Evolutionary conservation across 352 stramenopile species (phyloP), one percentile per base, ranked within the genome.

Genomic region (Globisporangium radiosum): DNA sequence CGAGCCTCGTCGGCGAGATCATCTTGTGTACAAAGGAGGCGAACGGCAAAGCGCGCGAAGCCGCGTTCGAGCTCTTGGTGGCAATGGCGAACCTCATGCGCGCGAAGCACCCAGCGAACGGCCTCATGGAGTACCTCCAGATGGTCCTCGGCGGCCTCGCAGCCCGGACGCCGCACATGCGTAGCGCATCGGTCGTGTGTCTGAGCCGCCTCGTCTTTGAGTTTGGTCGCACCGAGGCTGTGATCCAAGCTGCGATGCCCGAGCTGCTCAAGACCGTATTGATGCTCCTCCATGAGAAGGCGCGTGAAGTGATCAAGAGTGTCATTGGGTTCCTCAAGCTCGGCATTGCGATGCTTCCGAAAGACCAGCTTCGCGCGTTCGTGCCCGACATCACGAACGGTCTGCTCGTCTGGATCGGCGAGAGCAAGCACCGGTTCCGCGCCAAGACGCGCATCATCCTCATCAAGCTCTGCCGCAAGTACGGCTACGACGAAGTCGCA

Each of bases 11-110:
- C n/a, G 88, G 88, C 25, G 96, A 99, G 73, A 96, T 98, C 53
- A 88, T 98, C 57, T 74, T 99, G 19, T 98, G 93, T 69, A 95
- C 97, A 15, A 99, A 99, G 73, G 96, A 99, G 70, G 92, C 92
- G 10, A 99, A 98, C 60, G 90, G 81, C 44, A 98, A 98, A 65
- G 96, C 95, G 36, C 81, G 86, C 47, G 86, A 95, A 65, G 84
- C 83, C 13, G 86, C 86, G 17, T 95, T 95, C 47, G 84, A 92
- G 68, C 62, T 96, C 57, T 64, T 95, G 52, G 69, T 96, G 38
- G 82, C 83, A 39, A 93, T 95, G 85, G 83, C 84, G 13, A 73
- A 87, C 62, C 71, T 94, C 39, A 69, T 94, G 54, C 69, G 78
- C 38, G 55, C 71, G 58, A 68, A 87, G 86, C 72, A 87, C 58